Percentiles rank a stretch among this genome's conserved stretches.
Evolutionary conservation across 2,329 filamentous ascomycete species (phyloP).

Genomic region (Raffaelea deltoideospora): DNA sequence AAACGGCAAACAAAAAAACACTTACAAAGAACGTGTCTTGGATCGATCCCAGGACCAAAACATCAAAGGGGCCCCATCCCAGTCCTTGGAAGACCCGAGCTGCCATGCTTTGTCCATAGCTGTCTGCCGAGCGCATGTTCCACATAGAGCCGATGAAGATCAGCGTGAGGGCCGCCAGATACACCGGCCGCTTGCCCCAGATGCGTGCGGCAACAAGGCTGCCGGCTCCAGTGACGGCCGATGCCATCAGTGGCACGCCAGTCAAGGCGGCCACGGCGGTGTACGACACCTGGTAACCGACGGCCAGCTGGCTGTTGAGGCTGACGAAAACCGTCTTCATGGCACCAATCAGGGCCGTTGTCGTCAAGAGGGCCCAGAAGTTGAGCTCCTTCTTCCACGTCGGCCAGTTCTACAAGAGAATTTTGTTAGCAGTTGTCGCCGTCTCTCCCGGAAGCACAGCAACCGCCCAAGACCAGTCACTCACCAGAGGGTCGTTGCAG

Average conservation of each 20-base stretch:
- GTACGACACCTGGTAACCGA: slow-evolving; percentile 28
- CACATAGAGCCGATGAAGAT: slow-evolving; percentile 34
- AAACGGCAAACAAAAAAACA: not conserved
- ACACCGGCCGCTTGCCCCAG: slow-evolving; percentile 38
- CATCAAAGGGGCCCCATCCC: slow-evolving; percentile 45
- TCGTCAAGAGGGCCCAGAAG: slow-evolving; percentile 29
- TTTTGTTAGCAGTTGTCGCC: not conserved
- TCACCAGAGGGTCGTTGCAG: slow-evolving; percentile 36
- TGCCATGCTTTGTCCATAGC: slow-evolving; percentile 31
- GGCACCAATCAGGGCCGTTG: slow-evolving; percentile 29
- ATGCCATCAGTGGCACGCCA: slow-evolving; percentile 35
- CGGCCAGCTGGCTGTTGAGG: slow-evolving; percentile 28
- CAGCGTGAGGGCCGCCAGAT: slow-evolving; percentile 28
- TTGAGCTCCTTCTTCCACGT: slow-evolving; percentile 37
- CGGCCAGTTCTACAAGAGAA: slow-evolving; percentile 35
- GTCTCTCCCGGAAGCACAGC: too few species aligned
- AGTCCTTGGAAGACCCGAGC: slow-evolving; percentile 39
- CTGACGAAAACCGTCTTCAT: slow-evolving; percentile 39
- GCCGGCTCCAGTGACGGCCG: slow-evolving; percentile 27
- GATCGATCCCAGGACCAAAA: slow-evolving; percentile 34
- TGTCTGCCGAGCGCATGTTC: slow-evolving; percentile 27
- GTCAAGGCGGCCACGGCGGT: slow-evolving; percentile 33
- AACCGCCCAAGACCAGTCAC: too few species aligned
- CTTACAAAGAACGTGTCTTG: slow-evolving; percentile 43
- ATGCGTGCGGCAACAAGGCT: slow-evolving; percentile 28